A percentile compares a stretch with the other conserved stretches of the same genome.
These are phyloP conservation scores for Amylostereum areolatum DNA, from an alignment of 1,284 basidiomycete species.

Conservation along the genomic window DNA sequence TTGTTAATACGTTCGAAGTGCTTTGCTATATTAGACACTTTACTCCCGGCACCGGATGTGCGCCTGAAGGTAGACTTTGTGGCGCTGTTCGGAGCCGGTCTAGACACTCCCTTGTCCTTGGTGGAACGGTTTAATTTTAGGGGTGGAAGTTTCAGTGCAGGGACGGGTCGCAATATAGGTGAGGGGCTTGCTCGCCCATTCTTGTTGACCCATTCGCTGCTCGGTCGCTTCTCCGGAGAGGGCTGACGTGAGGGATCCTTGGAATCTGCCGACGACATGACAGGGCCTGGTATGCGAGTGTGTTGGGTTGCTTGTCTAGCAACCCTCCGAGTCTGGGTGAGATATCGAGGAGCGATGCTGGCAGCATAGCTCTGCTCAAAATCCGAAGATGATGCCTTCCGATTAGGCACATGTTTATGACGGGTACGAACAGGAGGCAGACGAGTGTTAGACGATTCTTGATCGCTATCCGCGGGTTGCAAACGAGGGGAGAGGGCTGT, in stretches of 20 bases:
- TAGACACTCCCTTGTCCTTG: slow-evolving; percentile 44
- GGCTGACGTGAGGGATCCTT: slow-evolving; percentile 53
- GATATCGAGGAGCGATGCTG: slow-evolving; percentile 73
- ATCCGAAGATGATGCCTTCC: slow-evolving; percentile 70
- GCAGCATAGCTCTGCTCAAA: slow-evolving; percentile 86
- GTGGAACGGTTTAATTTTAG: slow-evolving; percentile 29
- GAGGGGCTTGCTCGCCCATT: too few relatives aligned
- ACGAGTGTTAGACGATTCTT: slow-evolving; percentile 42
- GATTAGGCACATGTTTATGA: slow-evolving; percentile 33
- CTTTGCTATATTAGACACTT: slow-evolving; percentile 71
- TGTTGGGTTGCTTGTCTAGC: slow-evolving; percentile 23
- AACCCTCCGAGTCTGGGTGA: slow-evolving; percentile 45
- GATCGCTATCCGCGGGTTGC: slow-evolving; percentile 65
- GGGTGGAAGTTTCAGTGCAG: neutral
- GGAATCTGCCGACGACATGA: slow-evolving; percentile 46
- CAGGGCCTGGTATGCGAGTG: slow-evolving; percentile 50
- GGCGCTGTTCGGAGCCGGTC: slow-evolving; percentile 35
- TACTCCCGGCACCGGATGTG: slow-evolving; percentile 40
- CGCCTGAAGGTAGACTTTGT: slow-evolving; percentile 50
- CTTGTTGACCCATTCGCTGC: slow-evolving; percentile 17
- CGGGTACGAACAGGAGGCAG: slow-evolving; percentile 40
- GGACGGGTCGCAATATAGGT: too few relatives aligned
- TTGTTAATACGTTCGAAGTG: slow-evolving; percentile 71
- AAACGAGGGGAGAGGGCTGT: slow-evolving; percentile 57
- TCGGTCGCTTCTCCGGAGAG: slow-evolving; percentile 65